Base-by-base conservation (phyloP, 192 early-diverging fungal species). In the Chytriomyces sp. region DNA sequence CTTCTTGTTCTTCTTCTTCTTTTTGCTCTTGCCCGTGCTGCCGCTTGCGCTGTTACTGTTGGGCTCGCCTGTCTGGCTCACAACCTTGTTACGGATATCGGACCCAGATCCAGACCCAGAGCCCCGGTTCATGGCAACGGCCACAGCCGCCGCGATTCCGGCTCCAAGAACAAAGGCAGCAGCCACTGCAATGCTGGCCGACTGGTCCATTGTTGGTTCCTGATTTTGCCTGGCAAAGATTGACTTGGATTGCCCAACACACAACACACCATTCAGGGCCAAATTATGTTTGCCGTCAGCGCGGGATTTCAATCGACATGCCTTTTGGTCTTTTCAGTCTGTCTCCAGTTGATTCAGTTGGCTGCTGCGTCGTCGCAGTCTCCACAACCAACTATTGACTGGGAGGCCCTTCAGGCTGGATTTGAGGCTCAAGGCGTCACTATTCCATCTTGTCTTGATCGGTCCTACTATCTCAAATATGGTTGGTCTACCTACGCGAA, bases 1-100 rank as follows among this genome's bases (percentile, higher is more conserved):
- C 56, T 25, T 32, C 14, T 12, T 14, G 19, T 25, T 25, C 56
- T 58, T 58, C 56, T 58, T 58, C 56, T 58, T 58, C 56, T 58
- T 58, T 32, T 58, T 58, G 17, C 17, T n/a, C n/a, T n/a, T n/a
- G n/a, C n/a, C n/a, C n/a, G n/a, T n/a, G n/a, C n/a, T n/a, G n/a
- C n/a, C n/a, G n/a, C n/a, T n/a, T n/a, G n/a, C n/a, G n/a, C n/a
- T n/a, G n/a, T n/a, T n/a, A n/a, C n/a, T n/a, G n/a, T n/a, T n/a
- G 22, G 22, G 44, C 22, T 14, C 22, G 17, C 22, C 44, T 49
- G 44, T 49, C 44, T 49, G 44, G 44, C 44, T 49, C 44, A 22
- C 44, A 49, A 22, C 44, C 44, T 49, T 22, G 22, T 49, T 49
- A n/a, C n/a, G 17, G 44, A 49, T 49, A 22, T 49, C 44, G 14